Conservation (phyloP, 352 stramenopile species). For the Globisporangium middletonii region DNA sequence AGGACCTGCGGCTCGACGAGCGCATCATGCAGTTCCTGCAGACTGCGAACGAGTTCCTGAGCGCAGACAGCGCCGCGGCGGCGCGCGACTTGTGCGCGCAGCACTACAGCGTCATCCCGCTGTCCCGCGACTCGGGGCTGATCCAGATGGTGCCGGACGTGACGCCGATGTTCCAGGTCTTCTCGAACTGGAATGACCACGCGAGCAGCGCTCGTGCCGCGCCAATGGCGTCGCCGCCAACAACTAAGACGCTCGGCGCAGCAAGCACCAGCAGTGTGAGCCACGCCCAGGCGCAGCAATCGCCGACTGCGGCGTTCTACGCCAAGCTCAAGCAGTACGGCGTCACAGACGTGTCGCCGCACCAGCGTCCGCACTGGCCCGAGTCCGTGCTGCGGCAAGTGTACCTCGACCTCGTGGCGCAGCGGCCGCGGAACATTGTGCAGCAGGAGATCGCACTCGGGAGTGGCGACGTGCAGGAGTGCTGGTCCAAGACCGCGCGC, state of each 20-base stretch:
- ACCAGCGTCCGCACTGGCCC: slow-evolving; percentile 59
- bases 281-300: slow-evolving; percentile 19
- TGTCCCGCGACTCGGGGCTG: slow-evolving; percentile 72
- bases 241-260: slow-evolving; percentile 2
- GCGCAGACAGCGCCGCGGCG: slow-evolving; percentile 31
- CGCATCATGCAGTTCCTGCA: slow-evolving; percentile 88
- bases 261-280: neutral
- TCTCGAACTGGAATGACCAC: slow-evolving; percentile 42
- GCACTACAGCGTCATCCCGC: slow-evolving; percentile 75
- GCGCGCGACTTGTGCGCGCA: slow-evolving; percentile 40
- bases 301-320: slow-evolving; percentile 78
- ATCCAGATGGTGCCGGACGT: slow-evolving; percentile 87
- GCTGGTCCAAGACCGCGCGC: slow-evolving; percentile 45
- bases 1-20: slow-evolving; percentile 87
- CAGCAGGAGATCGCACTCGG: slow-evolving; percentile 52
- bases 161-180: slow-evolving; percentile 78
- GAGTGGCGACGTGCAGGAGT: slow-evolving; percentile 55
- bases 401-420: slow-evolving; percentile 56
- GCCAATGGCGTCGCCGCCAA: slow-evolving; percentile 17
- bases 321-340: slow-evolving; percentile 76
- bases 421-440: slow-evolving; percentile 60
- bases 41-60: slow-evolving; percentile 69
- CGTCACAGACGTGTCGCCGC: slow-evolving; percentile 61
- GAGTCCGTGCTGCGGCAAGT: slow-evolving; percentile 51
- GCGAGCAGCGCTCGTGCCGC: slow-evolving; percentile 7